These are phyloP conservation scores for Scheffersomyces amazonensis DNA, from an alignment of 805 yeast genomes.

Conservation along the genomic window DNA sequence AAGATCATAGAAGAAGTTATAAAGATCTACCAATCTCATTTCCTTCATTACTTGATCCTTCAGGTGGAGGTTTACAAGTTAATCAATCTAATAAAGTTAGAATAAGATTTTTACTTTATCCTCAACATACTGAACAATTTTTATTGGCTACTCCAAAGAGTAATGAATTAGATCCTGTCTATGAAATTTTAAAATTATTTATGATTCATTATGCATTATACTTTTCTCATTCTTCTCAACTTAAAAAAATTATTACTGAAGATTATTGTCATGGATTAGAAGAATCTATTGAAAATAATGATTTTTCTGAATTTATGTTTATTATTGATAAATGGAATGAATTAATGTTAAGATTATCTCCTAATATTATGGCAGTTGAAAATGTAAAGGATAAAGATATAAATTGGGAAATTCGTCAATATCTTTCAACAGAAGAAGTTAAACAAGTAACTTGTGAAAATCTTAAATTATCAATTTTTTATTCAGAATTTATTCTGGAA, in stretches of 20 bases:
- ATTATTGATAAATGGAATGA: slow-evolving; percentile 41
- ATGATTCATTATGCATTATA: slow-evolving; percentile 39
- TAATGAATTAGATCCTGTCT: slow-evolving; percentile 59
- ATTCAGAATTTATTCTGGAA: slow-evolving; percentile 12
- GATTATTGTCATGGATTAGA: slow-evolving; percentile 34
- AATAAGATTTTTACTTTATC: slow-evolving; percentile 35
- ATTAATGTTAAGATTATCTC: slow-evolving; percentile 37
- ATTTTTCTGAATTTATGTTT: slow-evolving; percentile 32
- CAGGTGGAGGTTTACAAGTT: slow-evolving; percentile 8
- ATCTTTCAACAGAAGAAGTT: slow-evolving; percentile 9
- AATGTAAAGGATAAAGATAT: slow-evolving; percentile 14
- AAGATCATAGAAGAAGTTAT: slow-evolving; percentile 25
- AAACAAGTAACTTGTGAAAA: slow-evolving; percentile 14
- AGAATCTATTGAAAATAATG: slow-evolving; percentile 26
- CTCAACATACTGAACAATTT: slow-evolving; percentile 50
- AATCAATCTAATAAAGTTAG: slow-evolving; percentile 28
- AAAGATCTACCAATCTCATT: slow-evolving; percentile 32
- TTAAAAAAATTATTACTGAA: slow-evolving; percentile 27
- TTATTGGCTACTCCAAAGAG: slow-evolving; percentile 48
- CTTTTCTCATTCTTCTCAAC: slow-evolving; percentile 33
- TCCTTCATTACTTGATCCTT: slow-evolving; percentile 26
- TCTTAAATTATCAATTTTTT: slow-evolving; percentile 16
- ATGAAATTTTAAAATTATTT: slow-evolving; percentile 52
- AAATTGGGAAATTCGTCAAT: slow-evolving; percentile 20
- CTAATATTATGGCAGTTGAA: slow-evolving; percentile 14